Evolutionary conservation across 2,329 filamentous ascomycete genomes (phyloP).

Genomic region (Tolypocladium capitatum): DNA sequence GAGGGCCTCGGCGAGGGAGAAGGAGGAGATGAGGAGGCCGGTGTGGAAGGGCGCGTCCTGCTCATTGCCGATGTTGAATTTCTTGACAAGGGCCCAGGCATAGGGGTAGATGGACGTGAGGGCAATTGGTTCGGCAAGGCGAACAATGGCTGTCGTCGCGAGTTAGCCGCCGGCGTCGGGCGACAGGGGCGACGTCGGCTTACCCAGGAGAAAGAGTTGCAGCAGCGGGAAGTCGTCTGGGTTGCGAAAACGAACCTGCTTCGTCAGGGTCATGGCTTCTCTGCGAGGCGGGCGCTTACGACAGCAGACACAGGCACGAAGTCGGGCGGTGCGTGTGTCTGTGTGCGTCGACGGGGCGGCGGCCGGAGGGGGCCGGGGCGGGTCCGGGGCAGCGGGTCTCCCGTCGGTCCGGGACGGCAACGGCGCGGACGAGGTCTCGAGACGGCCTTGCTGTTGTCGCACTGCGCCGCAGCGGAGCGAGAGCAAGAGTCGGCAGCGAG

Average conservation of each 20-base stretch:
- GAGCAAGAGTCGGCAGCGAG: neutral
- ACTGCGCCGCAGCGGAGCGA: neutral
- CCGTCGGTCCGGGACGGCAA: neutral
- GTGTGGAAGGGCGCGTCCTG: conserved; percentile 78
- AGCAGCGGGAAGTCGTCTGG: conserved; percentile 65
- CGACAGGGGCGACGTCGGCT: conserved; percentile 15
- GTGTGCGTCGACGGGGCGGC: conserved; percentile 6
- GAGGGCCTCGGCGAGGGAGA: conserved; percentile 66
- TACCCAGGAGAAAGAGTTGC: conserved; percentile 78
- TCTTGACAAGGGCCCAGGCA: conserved; percentile 70
- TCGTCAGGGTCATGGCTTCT: conserved; percentile 39
- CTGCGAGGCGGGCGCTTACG: conserved; percentile 28
- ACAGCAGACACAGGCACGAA: conserved; percentile 25
- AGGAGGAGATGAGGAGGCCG: conserved; percentile 75
- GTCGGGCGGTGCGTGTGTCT: conserved; percentile 10
- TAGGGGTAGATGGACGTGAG: conserved; percentile 91
- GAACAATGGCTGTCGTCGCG: conserved; percentile 59
- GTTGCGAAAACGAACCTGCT: conserved; percentile 39
- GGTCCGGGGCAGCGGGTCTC: neutral
- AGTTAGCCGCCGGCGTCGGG: conserved; percentile 7
- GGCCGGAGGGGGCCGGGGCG: neutral
- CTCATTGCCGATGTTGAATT: conserved; percentile 57
- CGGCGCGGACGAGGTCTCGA: neutral
- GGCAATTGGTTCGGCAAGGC: conserved; percentile 83
- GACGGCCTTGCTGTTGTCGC: neutral